Evolutionary conservation across 331 rosid genomes (phyloP), one percentile per base, ranked within the genome.

Genomic region (Prunus yedoensis): DNA sequence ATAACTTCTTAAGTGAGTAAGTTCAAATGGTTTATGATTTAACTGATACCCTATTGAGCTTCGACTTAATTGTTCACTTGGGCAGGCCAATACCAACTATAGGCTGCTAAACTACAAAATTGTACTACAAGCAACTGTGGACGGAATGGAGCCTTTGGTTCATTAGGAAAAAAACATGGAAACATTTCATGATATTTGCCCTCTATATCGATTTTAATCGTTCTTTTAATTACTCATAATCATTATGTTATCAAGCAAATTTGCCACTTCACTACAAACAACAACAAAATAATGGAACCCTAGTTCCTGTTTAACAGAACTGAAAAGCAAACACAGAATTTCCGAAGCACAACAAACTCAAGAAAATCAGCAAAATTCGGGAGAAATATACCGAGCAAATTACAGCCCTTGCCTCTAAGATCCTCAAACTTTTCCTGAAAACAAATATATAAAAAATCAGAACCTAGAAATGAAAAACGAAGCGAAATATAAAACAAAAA

Each of bases 341-440:
- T 12, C 50, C 18, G 2, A 77, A 32, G 43, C 77, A 28, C 10
- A 58, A 57, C 15, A 68, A 52, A 64, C 11, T 38, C 20, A 54
- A 15, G 0, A 58, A 41, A 79, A 58, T 47, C 8, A 68, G 12
- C 27, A 15, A 53, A 17, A 27, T 21, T 47, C 14, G 6, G 60
- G 5, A 57, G 1, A 76, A 17, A 9, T 78, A 30, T 86, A 92
- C 99, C 97, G 5, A 94, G 83, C 86, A 94, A 83, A 74, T 85
- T 87, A 74, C 97, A 92, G 20, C 92, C 94, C 74, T 87, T 92
- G 35, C 91, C 82, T 73, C 85, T 78, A 45, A 94, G 97, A 84
- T 88, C 93, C 74, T 84, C 81, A 35, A 94, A 93, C 78, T 94
- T 94, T 59, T 84, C 99, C 99, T 92, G 87, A 66, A 77, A 83